Evolutionary conservation across 805 yeast species (phyloP).

Genomic region (Candida ficus): DNA sequence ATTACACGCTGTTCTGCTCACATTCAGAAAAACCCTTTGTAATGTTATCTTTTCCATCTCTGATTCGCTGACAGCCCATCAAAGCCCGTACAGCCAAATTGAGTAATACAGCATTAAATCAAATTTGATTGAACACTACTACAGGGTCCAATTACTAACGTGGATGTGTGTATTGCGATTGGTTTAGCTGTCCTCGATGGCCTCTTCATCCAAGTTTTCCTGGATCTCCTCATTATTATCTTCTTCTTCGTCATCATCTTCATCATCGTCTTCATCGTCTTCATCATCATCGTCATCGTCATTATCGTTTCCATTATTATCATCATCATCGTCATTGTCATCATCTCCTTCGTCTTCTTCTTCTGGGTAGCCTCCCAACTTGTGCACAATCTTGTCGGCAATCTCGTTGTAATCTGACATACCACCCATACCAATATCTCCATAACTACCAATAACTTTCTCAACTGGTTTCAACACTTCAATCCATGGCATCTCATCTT

Average conservation of each 20-base stretch:
- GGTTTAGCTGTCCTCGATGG: slow-evolving; percentile 1
- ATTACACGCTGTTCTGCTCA: too few species aligned
- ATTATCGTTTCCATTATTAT: slow-evolving; percentile 42
- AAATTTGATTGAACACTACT: not conserved
- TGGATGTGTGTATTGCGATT: too few species aligned
- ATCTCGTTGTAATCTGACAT: slow-evolving; percentile 98
- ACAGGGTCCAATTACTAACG: too few species aligned
- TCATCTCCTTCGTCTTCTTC: slow-evolving; percentile 46
- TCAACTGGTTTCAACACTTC: slow-evolving; percentile 93
- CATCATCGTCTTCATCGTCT: slow-evolving; percentile 29
- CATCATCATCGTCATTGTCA: slow-evolving; percentile 39
- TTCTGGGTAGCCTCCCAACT: slow-evolving; percentile 58
- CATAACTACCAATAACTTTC: slow-evolving; percentile 86
- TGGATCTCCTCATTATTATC: slow-evolving; percentile 14
- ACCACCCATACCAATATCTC: slow-evolving; percentile 99
- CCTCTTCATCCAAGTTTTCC: slow-evolving; percentile 20
- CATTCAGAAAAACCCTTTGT: too few species aligned
- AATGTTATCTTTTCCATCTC: slow-evolving; percentile 5
- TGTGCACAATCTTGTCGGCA: slow-evolving; percentile 76
- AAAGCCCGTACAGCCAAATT: slow-evolving; percentile 3
- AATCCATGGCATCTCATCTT: slow-evolving; percentile 93
- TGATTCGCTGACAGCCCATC: slow-evolving; percentile 1
- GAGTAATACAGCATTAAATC: too few species aligned
- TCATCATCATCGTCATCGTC: slow-evolving; percentile 37
- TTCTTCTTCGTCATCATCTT: slow-evolving; percentile 11